Percentiles rank a stretch among this genome's conserved stretches.
These are phyloP conservation scores for Bocquillonia castaneifolia DNA, from an alignment of 441 rosid genomes.

Conservation along the genomic window DNA sequence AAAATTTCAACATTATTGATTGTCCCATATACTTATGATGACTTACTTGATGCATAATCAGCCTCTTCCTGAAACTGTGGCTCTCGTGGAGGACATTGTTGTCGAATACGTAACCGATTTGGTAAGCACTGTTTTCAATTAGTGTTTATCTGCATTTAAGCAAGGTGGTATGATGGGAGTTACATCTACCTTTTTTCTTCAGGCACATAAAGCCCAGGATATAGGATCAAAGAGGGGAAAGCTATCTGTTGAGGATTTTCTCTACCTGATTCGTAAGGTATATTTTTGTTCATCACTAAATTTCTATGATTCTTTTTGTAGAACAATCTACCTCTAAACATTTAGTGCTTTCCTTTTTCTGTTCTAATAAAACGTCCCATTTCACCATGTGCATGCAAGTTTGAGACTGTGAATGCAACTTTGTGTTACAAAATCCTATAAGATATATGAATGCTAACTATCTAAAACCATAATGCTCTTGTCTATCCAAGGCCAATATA, in stretches of 20 bases:
- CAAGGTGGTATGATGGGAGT: slow-evolving; percentile 1
- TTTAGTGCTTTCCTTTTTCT: background rate
- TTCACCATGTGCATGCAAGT: background rate
- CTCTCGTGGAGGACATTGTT: slow-evolving; percentile 87
- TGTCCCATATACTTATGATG: background rate
- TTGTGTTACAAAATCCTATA: background rate
- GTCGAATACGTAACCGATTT: slow-evolving; percentile 86
- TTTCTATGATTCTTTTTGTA: background rate
- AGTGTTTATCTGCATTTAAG: background rate
- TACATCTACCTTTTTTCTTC: background rate
- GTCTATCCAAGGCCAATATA: background rate
- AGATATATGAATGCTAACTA: background rate
- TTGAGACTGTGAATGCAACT: too few relatives aligned
- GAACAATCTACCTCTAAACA: background rate
- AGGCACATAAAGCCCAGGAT: slow-evolving; percentile 92
- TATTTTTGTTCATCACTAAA: slow-evolving; percentile 1
- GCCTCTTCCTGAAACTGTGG: slow-evolving; percentile 93
- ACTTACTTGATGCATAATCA: slow-evolving; percentile 27
- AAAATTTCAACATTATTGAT: background rate
- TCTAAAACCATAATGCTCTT: background rate
- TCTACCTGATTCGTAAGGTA: slow-evolving; percentile 80
- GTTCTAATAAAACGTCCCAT: too few relatives aligned
- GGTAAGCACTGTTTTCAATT: slow-evolving; percentile 36
- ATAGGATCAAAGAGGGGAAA: slow-evolving; percentile 81
- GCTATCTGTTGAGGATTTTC: slow-evolving; percentile 72